These are phyloP conservation scores for Yarrowia divulgata DNA, from an alignment of 805 yeast species.

Conservation along the genomic window DNA sequence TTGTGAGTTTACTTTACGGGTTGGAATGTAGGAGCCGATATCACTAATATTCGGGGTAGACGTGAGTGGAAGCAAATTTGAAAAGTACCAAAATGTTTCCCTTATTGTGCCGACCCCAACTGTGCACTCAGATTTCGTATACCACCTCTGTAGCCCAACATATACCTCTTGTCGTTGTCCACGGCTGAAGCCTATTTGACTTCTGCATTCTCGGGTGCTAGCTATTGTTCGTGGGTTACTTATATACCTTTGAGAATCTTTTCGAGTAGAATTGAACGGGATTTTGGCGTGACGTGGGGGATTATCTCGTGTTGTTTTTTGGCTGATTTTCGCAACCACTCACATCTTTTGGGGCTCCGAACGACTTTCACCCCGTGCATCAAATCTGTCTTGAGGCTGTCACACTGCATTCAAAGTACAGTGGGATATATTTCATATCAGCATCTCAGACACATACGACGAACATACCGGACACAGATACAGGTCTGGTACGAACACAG, in stretches of 20 bases:
- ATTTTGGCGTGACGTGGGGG: slow-evolving; percentile 1
- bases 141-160: background rate
- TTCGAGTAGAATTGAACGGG: background rate
- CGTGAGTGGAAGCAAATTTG: too few species aligned
- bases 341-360: background rate
- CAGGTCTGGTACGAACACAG: background rate
- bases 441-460: background rate
- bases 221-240: background rate
- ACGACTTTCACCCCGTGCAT: background rate
- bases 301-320: background rate
- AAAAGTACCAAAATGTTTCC: too few species aligned
- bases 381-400: slow-evolving; percentile 4
- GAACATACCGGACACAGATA: background rate
- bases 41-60: too few species aligned
- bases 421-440: background rate
- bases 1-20: background rate
- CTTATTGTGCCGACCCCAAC: background rate
- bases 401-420: background rate
- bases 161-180: too few species aligned
- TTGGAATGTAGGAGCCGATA: background rate
- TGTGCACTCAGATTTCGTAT: background rate
- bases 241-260: slow-evolving; percentile 7
- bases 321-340: background rate
- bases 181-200: background rate
- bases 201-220: slow-evolving; percentile 5